phyloP scores from a whole-genome alignment of 2,329 filamentous ascomycete species.

The Drechslerella coelobrocha region DNA sequence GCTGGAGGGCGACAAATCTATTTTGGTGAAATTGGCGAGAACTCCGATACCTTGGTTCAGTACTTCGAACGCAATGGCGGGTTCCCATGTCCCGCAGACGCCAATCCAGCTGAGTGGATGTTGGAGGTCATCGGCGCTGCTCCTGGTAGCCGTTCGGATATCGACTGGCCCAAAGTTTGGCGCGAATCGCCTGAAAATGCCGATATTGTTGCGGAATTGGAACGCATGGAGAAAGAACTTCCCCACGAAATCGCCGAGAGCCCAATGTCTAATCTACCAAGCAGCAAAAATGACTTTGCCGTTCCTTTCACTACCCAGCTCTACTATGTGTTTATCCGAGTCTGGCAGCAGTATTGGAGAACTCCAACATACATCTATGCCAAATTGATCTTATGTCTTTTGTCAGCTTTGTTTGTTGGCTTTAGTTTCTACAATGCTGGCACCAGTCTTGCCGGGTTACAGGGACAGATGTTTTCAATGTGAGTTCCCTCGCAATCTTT shows the following conservation, averaged over 20 bases:
- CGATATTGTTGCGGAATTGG: constrained; percentile 61
- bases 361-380: constrained; percentile 88
- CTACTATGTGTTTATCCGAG: constrained; percentile 71
- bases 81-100: constrained; percentile 63
- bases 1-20: constrained; percentile 82
- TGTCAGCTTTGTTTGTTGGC: constrained; percentile 74
- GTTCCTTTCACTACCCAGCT: constrained; percentile 75
- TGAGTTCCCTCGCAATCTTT: constrained; percentile 61
- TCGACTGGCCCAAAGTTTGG: constrained; percentile 63
- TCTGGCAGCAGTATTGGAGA: constrained; percentile 92
- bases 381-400: constrained; percentile 72
- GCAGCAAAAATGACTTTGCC: constrained; percentile 77
- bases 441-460: constrained; percentile 76
- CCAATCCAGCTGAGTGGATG: constrained; percentile 76
- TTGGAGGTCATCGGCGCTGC: constrained; percentile 80
- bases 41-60: constrained; percentile 73
- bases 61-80: constrained; percentile 70
- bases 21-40: constrained; percentile 81
- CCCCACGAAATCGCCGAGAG: constrained; percentile 39
- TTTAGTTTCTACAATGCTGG: constrained; percentile 78
- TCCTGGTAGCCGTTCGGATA: constrained; percentile 39
- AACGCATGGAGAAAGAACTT: constrained; percentile 58
- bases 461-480: constrained; percentile 85
- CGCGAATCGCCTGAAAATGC: constrained; percentile 61
- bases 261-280: constrained; percentile 60